Conservation (phyloP, 257 asterid genomes). For the Primulina tabacum region DNA sequence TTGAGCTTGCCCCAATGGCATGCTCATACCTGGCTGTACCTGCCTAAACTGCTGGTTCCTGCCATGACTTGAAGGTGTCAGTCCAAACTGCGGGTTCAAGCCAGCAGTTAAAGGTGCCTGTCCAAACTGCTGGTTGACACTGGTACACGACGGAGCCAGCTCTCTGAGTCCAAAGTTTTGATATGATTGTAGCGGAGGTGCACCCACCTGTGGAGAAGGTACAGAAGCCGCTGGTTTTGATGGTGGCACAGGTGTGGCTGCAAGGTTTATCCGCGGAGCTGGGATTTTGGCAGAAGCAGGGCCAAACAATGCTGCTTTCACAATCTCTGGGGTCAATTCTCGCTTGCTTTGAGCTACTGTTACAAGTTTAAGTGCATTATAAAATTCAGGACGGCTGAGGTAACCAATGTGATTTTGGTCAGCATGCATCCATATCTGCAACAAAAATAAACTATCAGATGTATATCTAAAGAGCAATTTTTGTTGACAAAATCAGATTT, state of each 20-base stretch:
- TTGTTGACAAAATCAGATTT: slow-evolving; percentile 14
- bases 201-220: slow-evolving; percentile 46
- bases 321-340: slow-evolving; percentile 86
- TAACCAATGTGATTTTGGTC: slow-evolving; percentile 74
- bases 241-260: slow-evolving; percentile 51
- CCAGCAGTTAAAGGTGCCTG: slow-evolving; percentile 41
- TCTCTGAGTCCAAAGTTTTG: slow-evolving; percentile 58
- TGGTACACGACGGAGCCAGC: slow-evolving; percentile 35
- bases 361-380: slow-evolving; percentile 90
- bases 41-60: slow-evolving; percentile 55
- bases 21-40: slow-evolving; percentile 28
- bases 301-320: slow-evolving; percentile 83
- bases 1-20: slow-evolving; percentile 37
- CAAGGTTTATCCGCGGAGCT: slow-evolving; percentile 70
- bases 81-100: slow-evolving; percentile 51
- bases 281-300: slow-evolving; percentile 94
- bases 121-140: slow-evolving; percentile 46
- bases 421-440: slow-evolving; percentile 90
- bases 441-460: slow-evolving; percentile 8
- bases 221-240: slow-evolving; percentile 43
- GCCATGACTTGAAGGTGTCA: slow-evolving; percentile 37
- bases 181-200: slow-evolving; percentile 33
- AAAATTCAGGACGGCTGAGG: slow-evolving; percentile 81
- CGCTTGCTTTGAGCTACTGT: slow-evolving; percentile 97
- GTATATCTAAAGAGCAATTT: neutral